Base-by-base conservation (phyloP, 306 rosid genomes). In the Styphnolobium japonicum region DNA sequence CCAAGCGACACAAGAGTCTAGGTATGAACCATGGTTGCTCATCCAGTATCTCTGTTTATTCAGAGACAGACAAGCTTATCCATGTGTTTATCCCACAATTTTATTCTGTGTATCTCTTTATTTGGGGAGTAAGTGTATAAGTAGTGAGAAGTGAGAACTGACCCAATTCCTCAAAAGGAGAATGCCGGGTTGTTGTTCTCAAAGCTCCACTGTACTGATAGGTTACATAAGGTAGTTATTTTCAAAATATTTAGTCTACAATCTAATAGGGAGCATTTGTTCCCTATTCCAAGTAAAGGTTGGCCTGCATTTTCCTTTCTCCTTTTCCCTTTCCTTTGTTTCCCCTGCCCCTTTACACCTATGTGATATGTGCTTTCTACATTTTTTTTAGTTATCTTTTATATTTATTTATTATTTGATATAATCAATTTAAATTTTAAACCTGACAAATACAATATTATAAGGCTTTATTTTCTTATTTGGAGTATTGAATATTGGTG, bases 1-100 rank as follows among this genome's bases (percentile, higher is more conserved):
- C 70, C 37, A 15, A 61, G 75, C 60, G 36, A 7, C 36, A 58
- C 58, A 25, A 66, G 66, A 79, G 72, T 76, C 73, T 75, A 15
- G 10, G 16, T 71, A 64, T 71, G 62, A 56, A n/a, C n/a, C 73
- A 48, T 64, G 60, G 67, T 76, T 84, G 31, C 37, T 77, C 48
- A 34, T 55, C 36, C 48, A 62, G 39, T 42, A 53, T 75, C 67
- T 63, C 40, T 42, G 34, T 73, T 36, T 55, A 62, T 70, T 14
- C 39, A 36, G 31, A 29, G 78, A 49, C 22, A 19, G 22, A 27
- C 14, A 9, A 34, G 46, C 46, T 51, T 18, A 67, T 67, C 43
- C 49, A 19, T 22, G 33, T 80, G 67, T 76, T 63, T 27, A 46
- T 64, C 34, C 73, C 16, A 39, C 49, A n/a, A 7, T 75, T 56